Evolutionary conservation across 2,329 filamentous ascomycete genomes (phyloP), one percentile per base, ranked within the genome.

Genomic region (Ramichloridium luteum): DNA sequence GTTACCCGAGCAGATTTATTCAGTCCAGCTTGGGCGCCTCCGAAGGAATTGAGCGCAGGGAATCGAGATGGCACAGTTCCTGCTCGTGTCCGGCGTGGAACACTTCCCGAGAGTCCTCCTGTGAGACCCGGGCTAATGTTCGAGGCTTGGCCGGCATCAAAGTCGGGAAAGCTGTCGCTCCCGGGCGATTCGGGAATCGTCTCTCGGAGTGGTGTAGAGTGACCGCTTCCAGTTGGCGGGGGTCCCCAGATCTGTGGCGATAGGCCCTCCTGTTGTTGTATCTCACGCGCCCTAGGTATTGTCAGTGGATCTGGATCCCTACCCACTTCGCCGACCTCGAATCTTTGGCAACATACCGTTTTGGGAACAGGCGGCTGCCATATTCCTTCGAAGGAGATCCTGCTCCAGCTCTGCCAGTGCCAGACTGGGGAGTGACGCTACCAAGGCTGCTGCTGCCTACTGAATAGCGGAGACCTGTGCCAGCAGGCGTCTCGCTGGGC

Each of bases 111-210:
- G 8, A 23, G 20, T 8, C 20, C 20, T n/a, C n/a, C n/a, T n/a
- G n/a, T n/a, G n/a, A n/a, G n/a, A n/a, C n/a, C n/a, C n/a, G 44
- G 36, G 22, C 46, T 48, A 22, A 46, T 39, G 14, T 38, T 43
- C 23, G 35, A 40, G 15, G 42, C 37, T 18, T 48, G 45, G n/a
- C 34, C 46, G 12, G 43, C 44, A 40, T 80, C 72, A 54, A 93
- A 84, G 57, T 93, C 86, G 36, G 90, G 86, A 49, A 96, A 96
- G 46, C 82, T 88, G 62, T 94, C 88, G 46, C 69, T 72, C 44
- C 81, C 90, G 17, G 90, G 90, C 20, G 88, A 94, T 61, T 98
- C 90, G 42, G 88, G 86, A 39, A 98, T 96, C 44, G 88, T 94
- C 64, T 96, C 90, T 51, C 90, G 83, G 31, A 98, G 72, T 46